Percentiles rank a stretch among this genome's conserved stretches.
These are phyloP conservation scores for Phytophthora fragariaefolia DNA, from an alignment of 352 stramenopile genomes.

Conservation along the genomic window DNA sequence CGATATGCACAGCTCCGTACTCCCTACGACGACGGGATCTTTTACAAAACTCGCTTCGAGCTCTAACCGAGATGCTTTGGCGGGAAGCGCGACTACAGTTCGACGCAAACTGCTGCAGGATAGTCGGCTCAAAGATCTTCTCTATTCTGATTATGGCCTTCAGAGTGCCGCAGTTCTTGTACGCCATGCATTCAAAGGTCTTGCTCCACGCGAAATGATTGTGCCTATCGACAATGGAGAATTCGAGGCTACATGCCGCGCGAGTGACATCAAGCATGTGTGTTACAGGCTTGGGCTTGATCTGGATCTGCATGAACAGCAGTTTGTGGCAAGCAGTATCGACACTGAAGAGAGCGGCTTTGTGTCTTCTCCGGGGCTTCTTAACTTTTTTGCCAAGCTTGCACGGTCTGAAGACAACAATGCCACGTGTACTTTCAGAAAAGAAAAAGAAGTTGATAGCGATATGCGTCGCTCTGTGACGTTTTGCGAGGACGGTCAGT, in stretches of 20 bases:
- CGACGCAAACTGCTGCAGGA: slow-evolving; percentile 67
- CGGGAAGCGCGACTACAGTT: slow-evolving; percentile 28
- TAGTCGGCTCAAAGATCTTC: slow-evolving; percentile 59
- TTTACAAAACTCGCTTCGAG: slow-evolving; percentile 19
- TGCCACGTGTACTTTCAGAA: slow-evolving; percentile 5
- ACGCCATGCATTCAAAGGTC: slow-evolving; percentile 76
- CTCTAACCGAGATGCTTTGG: slow-evolving; percentile 11
- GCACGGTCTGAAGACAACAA: slow-evolving; percentile 18
- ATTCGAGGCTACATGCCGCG: slow-evolving; percentile 70
- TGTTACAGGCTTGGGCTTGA: slow-evolving; percentile 76
- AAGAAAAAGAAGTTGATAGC: slow-evolving; percentile 13
- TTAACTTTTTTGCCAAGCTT: slow-evolving; percentile 66
- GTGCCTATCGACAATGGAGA: slow-evolving; percentile 72
- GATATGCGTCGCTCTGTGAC: slow-evolving; percentile 30
- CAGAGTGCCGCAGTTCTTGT: slow-evolving; percentile 75
- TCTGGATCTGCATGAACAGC: slow-evolving; percentile 66
- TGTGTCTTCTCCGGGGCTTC: slow-evolving; percentile 63
- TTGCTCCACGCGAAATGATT: slow-evolving; percentile 68
- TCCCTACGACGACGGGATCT: slow-evolving; percentile 28
- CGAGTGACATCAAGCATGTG: slow-evolving; percentile 73
- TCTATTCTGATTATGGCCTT: slow-evolving; percentile 56
- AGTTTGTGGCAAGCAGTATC: slow-evolving; percentile 56
- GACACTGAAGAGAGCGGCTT: slow-evolving; percentile 63
- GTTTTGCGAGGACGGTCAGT: slow-evolving; percentile 33
- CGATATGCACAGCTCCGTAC: slow-evolving; percentile 35